Evolutionary conservation across 306 rosid species (phyloP).

Genomic region (Canavalia gladiata): DNA sequence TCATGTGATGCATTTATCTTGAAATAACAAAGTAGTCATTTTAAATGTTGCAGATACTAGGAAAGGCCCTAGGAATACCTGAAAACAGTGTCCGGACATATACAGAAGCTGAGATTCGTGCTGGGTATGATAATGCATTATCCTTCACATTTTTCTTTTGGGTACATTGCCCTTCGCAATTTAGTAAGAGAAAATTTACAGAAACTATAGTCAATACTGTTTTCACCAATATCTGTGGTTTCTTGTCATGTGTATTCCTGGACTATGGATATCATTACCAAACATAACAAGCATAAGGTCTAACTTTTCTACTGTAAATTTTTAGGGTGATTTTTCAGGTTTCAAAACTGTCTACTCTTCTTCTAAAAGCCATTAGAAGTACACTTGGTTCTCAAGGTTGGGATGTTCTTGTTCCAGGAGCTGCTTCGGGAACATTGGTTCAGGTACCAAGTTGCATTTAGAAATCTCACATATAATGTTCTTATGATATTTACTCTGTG

Average conservation of each 20-base stretch:
- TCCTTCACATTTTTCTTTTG: constrained; percentile 19
- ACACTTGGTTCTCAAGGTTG: constrained; percentile 92
- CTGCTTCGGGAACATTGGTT: constrained; percentile 79
- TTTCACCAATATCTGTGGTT: constrained; percentile 37
- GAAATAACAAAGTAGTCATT: constrained; percentile 35
- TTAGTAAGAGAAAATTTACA: constrained; percentile 3
- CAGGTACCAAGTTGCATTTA: constrained; percentile 65
- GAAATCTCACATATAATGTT: constrained; percentile 23
- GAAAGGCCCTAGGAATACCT: constrained; percentile 90
- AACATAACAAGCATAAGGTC: constrained; percentile 40
- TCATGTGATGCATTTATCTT: constrained; percentile 42
- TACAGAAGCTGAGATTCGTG: constrained; percentile 96
- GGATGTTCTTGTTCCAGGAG: constrained; percentile 98
- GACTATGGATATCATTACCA: constrained; percentile 21
- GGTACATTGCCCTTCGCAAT: constrained; percentile 29
- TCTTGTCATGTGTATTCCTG: constrained; percentile 40
- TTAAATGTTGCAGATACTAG: constrained; percentile 71
- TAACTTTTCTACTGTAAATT: constrained; percentile 47
- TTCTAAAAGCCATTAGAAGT: constrained; percentile 86
- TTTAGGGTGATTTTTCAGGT: constrained; percentile 95
- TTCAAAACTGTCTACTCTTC: constrained; percentile 88
- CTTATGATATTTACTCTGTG: constrained; percentile 15
- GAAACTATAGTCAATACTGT: constrained; percentile 28
- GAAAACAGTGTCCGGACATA: constrained; percentile 88
- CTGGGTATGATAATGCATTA: constrained; percentile 66